Base-by-base conservation (phyloP, 23 red algal species). In the Cyanidiococcus yangmingshanensis region DNA sequence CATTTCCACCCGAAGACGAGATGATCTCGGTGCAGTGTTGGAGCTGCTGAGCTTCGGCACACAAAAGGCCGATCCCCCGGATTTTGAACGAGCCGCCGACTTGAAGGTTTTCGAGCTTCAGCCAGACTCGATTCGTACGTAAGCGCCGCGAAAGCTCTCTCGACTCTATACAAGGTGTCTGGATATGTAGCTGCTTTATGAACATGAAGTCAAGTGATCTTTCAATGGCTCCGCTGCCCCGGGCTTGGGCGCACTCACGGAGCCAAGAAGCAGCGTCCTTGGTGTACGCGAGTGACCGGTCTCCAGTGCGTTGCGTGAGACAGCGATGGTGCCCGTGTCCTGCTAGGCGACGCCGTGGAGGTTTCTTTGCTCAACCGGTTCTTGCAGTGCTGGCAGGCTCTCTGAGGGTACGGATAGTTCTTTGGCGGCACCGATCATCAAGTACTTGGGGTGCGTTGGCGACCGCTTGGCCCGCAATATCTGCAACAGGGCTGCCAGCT, bases 51-150 rank as follows among this genome's bases (percentile, higher is more conserved):
- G 80, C 80, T 3, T 82, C 76, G 26, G 81, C 67, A 32, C 57
- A 58, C 1, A 95, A 74, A 50, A 89, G 57, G 0, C 85, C 85
- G 39, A 84, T 76, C 26, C 90, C 90, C 1, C 90, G 90, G 76
- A 95, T 89, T 74, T 95, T 95, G 82, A 84, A 95, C 39, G 85
- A 89, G 37, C 90, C 90, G 24, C 78, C 67, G 16, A 82, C 79
- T 50, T 95, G 90, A 21, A 80, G 58, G 57, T 82, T 89, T 24
- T 95, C 90, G 75, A 95, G 41, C 58, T 95, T 95, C 29, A 95
- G 76, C 29, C 79, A 74, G 0, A 95, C 82, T 12, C 39, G 81
- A 21, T 29, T n/a, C 15, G 58, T 54, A 7, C 45, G 12, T 7
- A 54, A 15, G 45, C 7, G 21, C 45, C 45, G 45, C 45, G 45